Conservation (phyloP, 768 basidiomycete species). For the Hygrocybe punicea region DNA sequence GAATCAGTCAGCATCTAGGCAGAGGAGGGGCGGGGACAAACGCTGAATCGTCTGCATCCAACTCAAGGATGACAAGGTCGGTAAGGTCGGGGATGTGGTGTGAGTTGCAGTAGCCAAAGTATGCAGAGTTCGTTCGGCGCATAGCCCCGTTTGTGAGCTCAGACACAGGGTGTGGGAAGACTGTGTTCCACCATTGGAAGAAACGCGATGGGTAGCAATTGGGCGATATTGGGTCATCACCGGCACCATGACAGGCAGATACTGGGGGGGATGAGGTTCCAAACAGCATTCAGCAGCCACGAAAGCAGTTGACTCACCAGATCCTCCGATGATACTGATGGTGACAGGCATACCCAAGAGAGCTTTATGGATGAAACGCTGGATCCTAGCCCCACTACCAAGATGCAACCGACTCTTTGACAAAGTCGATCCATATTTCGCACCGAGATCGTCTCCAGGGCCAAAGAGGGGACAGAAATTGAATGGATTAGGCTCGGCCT, state of each 20-base stretch:
- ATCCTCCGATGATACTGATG: conserved; percentile 87
- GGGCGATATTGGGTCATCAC: conserved; percentile 81
- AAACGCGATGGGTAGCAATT: conserved; percentile 91
- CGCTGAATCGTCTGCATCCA: conserved; percentile 88
- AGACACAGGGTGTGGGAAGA: conserved; percentile 98
- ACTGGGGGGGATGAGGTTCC: conserved; percentile 45
- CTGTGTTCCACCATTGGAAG: conserved; percentile 95
- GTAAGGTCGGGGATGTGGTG: conserved; percentile 93
- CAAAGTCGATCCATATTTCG: conserved; percentile 74
- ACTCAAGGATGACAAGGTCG: conserved; percentile 92
- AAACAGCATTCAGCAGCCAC: conserved; percentile 8
- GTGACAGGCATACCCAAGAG: conserved; percentile 83
- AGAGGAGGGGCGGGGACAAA: conserved; percentile 41
- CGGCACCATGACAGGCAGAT: conserved; percentile 90
- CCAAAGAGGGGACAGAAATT: conserved; percentile 88
- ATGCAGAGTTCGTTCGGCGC: conserved; percentile 85
- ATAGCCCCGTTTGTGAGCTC: conserved; percentile 98
- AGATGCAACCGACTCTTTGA: conserved; percentile 71
- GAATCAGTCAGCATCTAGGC: conserved; percentile 1
- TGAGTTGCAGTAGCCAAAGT: conserved; percentile 90
- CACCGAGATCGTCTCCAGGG: conserved; percentile 72
- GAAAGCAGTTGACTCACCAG: conserved; percentile 52
- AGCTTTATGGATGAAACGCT: conserved; percentile 78
- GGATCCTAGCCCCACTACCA: conserved; percentile 79
- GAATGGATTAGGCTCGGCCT: conserved; percentile 69